phyloP scores from a whole-genome alignment of 1,284 basidiomycete genomes.

The Anthracocystis panici-leucophaei region DNA sequence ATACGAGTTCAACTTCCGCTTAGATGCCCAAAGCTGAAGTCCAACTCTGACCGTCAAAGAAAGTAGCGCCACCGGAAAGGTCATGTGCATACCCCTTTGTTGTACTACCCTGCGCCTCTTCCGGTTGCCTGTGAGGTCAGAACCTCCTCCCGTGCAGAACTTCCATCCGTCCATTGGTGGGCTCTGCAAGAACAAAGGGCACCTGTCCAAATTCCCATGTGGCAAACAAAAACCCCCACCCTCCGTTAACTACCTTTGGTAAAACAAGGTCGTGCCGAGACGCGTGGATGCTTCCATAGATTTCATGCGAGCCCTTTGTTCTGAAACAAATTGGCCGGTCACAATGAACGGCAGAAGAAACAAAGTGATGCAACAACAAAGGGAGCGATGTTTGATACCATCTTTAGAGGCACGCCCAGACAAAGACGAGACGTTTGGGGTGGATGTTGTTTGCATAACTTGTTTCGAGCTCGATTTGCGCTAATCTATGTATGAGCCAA shows the following conservation, averaged over 20 bases:
- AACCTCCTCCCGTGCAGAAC: not conserved
- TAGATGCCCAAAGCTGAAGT: not conserved
- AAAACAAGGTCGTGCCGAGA: too few species aligned
- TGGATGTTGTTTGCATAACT: too few species aligned
- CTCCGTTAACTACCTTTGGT: too few species aligned
- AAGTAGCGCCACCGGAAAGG: too few species aligned
- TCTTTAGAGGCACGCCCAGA: not conserved
- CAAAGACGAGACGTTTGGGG: not conserved
- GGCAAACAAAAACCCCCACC: not conserved
- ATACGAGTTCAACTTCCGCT: not conserved
- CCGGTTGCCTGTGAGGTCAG: not conserved
- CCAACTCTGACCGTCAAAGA: too few species aligned
- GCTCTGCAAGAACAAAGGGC: not conserved
- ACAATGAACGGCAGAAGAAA: not conserved
- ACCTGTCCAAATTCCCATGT: not conserved
- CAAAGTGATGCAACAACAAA: not conserved
- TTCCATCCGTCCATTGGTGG: too few species aligned
- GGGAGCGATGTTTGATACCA: conserved; percentile 2
- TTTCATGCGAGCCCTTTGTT: conserved; percentile 4
- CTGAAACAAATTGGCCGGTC: not conserved
- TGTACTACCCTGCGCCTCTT: too few species aligned
- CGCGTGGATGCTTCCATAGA: too few species aligned
- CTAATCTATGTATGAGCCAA: too few species aligned
- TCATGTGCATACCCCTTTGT: too few species aligned
- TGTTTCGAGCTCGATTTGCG: too few species aligned